Base-by-base conservation (phyloP, 1,139 yeast genomes). In the Pneumocystis jirovecii region DNA sequence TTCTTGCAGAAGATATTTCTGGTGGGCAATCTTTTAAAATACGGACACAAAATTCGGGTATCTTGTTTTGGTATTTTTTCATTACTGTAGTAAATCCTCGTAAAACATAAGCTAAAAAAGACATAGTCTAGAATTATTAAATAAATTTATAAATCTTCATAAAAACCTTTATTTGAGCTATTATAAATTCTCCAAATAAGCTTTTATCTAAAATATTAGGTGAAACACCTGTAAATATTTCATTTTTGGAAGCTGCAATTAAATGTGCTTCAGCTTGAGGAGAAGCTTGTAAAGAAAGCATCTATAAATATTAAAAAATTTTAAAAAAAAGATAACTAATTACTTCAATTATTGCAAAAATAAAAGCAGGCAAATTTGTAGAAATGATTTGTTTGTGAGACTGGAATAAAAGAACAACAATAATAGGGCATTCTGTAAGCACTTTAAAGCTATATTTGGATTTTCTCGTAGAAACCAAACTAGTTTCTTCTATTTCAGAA, bases 1-100 rank as follows among this genome's bases (percentile, higher is more conserved):
- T 90, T 72, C 98, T 80, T 0, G 97, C 96, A 4, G 91, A 86
- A 1, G 96, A 87, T 63, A 90, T 79, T 74, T 93, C 97, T n/a
- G 96, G 86, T 3, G 99, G 98, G 73, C 97, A 93, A 74, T 95
- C 98, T 74, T 90, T 96, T 62, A 95, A 78, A 62, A 95, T 78
- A 69, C 97, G 79, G 67, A 93, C 82, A 40, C 93, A 88, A 64
- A 91, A 83, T 69, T 88, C 96, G 0, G 99, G 98, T 4, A 95
- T 89, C 34, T 81, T 78, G 65, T 80, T 79, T 42, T 85, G 83
- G 68, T 88, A 89, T 68, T 83, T 85, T 65, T 74, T 73, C 70
- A 93, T 76, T 63, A 84, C 85, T 44, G 83, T 82, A 1, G 95
- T 85, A 71, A 86, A 87, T 8, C 96, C 93, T 70, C 97, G 82